Percentiles rank a stretch among this genome's conserved stretches.
Conservation (phyloP, 495 filamentous ascomycete species). For the Jackrogersella minutella region DNA sequence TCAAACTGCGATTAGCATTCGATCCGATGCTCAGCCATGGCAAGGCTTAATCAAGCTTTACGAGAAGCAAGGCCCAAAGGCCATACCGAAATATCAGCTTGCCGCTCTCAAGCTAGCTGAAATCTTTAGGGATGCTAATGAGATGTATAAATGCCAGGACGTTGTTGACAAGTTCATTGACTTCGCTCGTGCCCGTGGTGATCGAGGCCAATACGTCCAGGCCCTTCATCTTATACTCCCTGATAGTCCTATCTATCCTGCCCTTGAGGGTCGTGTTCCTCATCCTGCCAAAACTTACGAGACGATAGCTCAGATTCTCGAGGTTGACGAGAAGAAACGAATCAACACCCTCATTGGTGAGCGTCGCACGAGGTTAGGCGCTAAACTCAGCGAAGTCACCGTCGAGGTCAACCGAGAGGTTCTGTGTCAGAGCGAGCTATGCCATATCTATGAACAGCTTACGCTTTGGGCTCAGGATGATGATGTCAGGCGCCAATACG, state of each 20-base stretch:
- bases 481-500: constrained; percentile 79
- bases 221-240: constrained; percentile 81
- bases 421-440: constrained; percentile 71
- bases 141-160: constrained; percentile 74
- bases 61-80: constrained; percentile 73
- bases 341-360: constrained; percentile 93
- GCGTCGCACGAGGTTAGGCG: constrained; percentile 86
- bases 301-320: constrained; percentile 83
- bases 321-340: constrained; percentile 85
- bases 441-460: constrained; percentile 77
- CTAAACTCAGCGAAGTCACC: constrained; percentile 80
- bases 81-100: constrained; percentile 75
- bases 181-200: constrained; percentile 74
- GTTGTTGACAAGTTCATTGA: constrained; percentile 80
- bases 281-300: constrained; percentile 83
- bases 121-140: constrained; percentile 73
- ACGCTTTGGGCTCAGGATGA: constrained; percentile 93
- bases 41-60: constrained; percentile 89
- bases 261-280: constrained; percentile 84
- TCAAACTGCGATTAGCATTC: constrained; percentile 69
- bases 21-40: constrained; percentile 75
- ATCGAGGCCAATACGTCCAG: constrained; percentile 72
- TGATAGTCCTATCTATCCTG: constrained; percentile 75
- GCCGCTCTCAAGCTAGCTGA: constrained; percentile 76
- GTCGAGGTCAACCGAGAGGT: constrained; percentile 88